Conservation (phyloP, 495 filamentous ascomycete species). For the Podospora conica region DNA sequence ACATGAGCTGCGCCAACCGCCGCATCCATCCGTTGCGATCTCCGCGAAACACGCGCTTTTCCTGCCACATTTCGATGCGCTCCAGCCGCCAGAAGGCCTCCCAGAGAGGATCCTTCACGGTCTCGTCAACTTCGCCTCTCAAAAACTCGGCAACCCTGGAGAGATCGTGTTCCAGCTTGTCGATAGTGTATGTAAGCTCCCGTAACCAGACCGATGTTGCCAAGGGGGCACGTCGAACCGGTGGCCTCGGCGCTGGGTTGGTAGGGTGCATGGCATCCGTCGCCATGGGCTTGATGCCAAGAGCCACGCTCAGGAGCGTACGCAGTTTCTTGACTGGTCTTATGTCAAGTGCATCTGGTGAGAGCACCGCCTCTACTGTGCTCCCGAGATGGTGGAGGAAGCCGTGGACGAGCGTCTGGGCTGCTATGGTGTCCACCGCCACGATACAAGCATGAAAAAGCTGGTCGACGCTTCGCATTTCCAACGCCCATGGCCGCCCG, state of each 20-base stretch:
- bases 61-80: background rate
- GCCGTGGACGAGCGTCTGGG: background rate
- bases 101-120: background rate
- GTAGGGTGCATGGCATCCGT: background rate
- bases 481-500: background rate
- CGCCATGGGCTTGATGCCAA: background rate
- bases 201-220: background rate
- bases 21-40: background rate
- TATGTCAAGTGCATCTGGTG: background rate
- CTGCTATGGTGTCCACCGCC: background rate
- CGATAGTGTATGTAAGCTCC: background rate
- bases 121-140: background rate
- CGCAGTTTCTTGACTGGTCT: background rate
- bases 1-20: background rate
- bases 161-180: background rate
- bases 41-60: background rate
- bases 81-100: background rate
- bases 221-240: background rate
- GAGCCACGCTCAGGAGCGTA: background rate
- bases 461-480: background rate
- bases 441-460: background rate
- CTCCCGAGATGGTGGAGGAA: background rate
- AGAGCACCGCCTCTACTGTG: background rate
- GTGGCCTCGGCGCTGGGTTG: background rate
- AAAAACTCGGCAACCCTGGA: background rate